A percentile compares a stretch with the other conserved stretches of the same genome.
These are phyloP conservation scores for Stereum hirsutum DNA, from an alignment of 1,284 basidiomycete species.

Conservation along the genomic window DNA sequence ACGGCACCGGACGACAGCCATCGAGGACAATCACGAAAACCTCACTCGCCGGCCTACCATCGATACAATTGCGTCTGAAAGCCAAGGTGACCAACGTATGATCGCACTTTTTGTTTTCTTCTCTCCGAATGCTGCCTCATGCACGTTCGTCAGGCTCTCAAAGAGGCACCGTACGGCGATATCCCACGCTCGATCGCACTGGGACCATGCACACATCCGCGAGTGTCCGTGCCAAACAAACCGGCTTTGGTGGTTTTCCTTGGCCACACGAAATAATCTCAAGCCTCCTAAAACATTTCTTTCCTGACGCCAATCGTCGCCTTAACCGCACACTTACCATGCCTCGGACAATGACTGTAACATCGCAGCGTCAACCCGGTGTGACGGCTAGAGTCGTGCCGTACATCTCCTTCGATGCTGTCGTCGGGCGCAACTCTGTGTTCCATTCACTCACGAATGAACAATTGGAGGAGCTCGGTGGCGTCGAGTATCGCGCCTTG, in stretches of 20 bases:
- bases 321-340: constrained; percentile 62
- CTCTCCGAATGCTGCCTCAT: not conserved
- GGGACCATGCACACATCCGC: constrained; percentile 3
- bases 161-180: not conserved
- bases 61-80: constrained; percentile 2
- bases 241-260: constrained; percentile 80
- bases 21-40: too few species aligned
- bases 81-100: not conserved
- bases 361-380: constrained; percentile 19
- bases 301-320: constrained; percentile 44
- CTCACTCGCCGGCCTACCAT: constrained; percentile 1
- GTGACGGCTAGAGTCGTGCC: constrained; percentile 44
- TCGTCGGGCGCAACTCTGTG: constrained; percentile 82
- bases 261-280: constrained; percentile 60
- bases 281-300: constrained; percentile 36
- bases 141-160: too few species aligned
- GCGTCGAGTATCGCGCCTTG: constrained; percentile 90
- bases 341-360: constrained; percentile 58
- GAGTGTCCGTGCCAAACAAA: constrained; percentile 1
- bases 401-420: constrained; percentile 82
- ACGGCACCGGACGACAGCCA: constrained; percentile 5
- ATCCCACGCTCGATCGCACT: constrained; percentile 1
- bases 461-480: constrained; percentile 87
- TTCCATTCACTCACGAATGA: constrained; percentile 77
- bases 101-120: not conserved